These are phyloP conservation scores for Penicillium silybi DNA, from an alignment of 495 filamentous ascomycete genomes.

Conservation along the genomic window DNA sequence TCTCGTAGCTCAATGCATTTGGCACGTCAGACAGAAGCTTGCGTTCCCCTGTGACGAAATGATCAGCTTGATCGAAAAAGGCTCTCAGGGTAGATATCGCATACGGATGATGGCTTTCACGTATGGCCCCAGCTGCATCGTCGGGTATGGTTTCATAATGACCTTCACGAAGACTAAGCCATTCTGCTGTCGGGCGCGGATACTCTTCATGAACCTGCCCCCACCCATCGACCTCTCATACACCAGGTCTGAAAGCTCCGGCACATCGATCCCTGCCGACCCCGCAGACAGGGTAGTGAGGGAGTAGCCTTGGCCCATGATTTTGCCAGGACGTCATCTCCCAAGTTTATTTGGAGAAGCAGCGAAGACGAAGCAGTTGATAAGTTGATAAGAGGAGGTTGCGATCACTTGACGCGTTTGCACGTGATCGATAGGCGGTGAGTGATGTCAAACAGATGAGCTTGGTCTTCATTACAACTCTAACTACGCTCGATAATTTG, in stretches of 20 bases:
- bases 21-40: constrained; percentile 74
- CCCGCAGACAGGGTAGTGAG: constrained; percentile 84
- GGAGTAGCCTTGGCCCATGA: constrained; percentile 97
- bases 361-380: constrained; percentile 1
- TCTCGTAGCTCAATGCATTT: constrained; percentile 88
- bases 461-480: neutral
- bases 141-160: constrained; percentile 81
- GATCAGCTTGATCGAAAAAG: constrained; percentile 16
- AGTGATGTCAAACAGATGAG: constrained; percentile 2
- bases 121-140: constrained; percentile 73
- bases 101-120: constrained; percentile 68
- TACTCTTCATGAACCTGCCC: constrained; percentile 96
- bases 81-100: constrained; percentile 20
- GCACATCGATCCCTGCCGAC: constrained; percentile 86
- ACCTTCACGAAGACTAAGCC: constrained; percentile 91
- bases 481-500: neutral
- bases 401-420: constrained; percentile 22
- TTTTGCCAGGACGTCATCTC: constrained; percentile 40
- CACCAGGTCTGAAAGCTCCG: constrained; percentile 80
- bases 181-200: constrained; percentile 82
- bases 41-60: constrained; percentile 62
- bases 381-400: constrained; percentile 9
- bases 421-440: constrained; percentile 28
- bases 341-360: constrained; percentile 1
- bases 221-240: constrained; percentile 93